Evolutionary conservation across 2,329 filamentous ascomycete species (phyloP), one percentile per base, ranked within the genome.

Genomic region (Raffaelea arxii): DNA sequence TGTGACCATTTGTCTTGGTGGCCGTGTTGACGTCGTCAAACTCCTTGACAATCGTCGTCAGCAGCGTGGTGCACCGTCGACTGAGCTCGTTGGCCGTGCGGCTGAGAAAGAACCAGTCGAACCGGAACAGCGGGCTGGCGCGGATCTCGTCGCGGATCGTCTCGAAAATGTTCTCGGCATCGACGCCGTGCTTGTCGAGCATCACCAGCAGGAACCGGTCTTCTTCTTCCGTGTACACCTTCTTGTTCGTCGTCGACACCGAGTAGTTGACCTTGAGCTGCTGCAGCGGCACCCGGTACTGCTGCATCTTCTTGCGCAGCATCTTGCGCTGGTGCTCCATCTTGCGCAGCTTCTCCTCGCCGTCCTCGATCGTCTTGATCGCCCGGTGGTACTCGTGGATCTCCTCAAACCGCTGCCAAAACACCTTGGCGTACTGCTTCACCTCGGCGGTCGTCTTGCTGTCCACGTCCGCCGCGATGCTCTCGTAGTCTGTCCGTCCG

Each of bases 191-290:
- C 63, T 84, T 86, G 66, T 98, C 89, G 6, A 98, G 75, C 67
- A 96, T 84, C 43, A 98, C 91, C 27, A 98, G 75, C 44, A 98
- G 67, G 67, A 98, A 98, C 4, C 92, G 80, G 61, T 98, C 92
- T 64, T 98, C 92, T 61, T 98, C 92, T 62, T 98, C 94, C 0
- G 90, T 97, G 63, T 98, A 98, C 1, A 98, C 90, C 70, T 98
- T 98, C 72, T 98, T 98, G 77, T 98, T 98, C 10, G 94, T 98
- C 2, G 92, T 98, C 6, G 89, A 95, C 24, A 98, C 92, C 0
- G 90, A 95, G 66, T 98, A 98, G 68, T 95, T 97, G 70, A 98
- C 89, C 72, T 95, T 95, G 59, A 98, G 80, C 65, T 98, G 92
- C 64, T 98, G 92, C 16, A 98, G 75, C 22, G 92, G 94, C 43